Conservation (phyloP, 805 yeast species). For the Blastobotrys mokoenaii region DNA sequence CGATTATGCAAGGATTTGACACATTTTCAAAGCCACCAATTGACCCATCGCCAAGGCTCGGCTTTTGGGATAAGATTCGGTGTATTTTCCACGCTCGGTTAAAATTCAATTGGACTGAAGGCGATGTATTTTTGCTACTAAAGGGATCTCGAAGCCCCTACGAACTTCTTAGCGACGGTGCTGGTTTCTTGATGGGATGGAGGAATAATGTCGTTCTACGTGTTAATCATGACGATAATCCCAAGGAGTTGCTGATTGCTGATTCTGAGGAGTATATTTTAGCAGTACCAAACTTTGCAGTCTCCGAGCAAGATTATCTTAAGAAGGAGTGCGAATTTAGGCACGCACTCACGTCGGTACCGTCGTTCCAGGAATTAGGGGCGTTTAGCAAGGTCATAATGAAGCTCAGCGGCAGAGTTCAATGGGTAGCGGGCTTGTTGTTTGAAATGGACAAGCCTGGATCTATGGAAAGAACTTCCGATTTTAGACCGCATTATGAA, state of each 20-base stretch:
- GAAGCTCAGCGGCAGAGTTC: slow-evolving; percentile 57
- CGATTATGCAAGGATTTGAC: slow-evolving; percentile 67
- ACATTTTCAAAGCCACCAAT: slow-evolving; percentile 83
- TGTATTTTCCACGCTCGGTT: slow-evolving; percentile 67
- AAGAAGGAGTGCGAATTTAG: slow-evolving; percentile 20
- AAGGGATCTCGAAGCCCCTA: slow-evolving; percentile 81
- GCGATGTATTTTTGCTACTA: slow-evolving; percentile 32
- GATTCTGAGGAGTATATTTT: slow-evolving; percentile 54
- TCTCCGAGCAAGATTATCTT: slow-evolving; percentile 29
- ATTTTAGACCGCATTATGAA: slow-evolving; percentile 56
- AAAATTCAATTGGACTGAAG: slow-evolving; percentile 41
- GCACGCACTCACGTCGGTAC: slow-evolving; percentile 24
- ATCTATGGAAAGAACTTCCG: slow-evolving; percentile 35
- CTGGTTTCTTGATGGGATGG: slow-evolving; percentile 77
- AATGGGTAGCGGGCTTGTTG: slow-evolving; percentile 68
- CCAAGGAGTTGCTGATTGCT: slow-evolving; percentile 57
- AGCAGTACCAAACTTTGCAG: slow-evolving; percentile 68
- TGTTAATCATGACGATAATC: slow-evolving; percentile 60
- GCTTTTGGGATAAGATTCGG: slow-evolving; percentile 89
- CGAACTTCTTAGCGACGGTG: slow-evolving; percentile 49
- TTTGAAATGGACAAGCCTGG: slow-evolving; percentile 56
- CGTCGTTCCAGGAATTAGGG: slow-evolving; percentile 19
- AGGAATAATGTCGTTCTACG: slow-evolving; percentile 49
- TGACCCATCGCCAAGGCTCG: slow-evolving; percentile 77
- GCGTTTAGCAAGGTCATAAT: slow-evolving; percentile 41